Evolutionary conservation across 768 basidiomycete genomes (phyloP), one percentile per base, ranked within the genome.

Genomic region (Russula virescens): DNA sequence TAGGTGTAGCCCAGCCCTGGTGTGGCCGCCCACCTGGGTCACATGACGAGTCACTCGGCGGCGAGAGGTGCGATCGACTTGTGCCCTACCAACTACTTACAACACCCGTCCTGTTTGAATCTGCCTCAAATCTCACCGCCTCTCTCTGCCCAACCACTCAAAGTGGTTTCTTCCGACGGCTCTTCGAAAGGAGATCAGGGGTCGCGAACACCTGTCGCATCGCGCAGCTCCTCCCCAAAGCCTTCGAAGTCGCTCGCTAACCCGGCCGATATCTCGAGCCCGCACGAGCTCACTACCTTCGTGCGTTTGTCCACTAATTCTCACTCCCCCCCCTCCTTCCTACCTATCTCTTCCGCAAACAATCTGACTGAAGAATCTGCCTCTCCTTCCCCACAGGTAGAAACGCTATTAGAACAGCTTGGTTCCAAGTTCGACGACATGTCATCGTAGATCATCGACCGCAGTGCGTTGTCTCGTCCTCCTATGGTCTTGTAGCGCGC

Each of bases 261-360:
- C n/a, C n/a, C n/a, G n/a, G n/a, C n/a, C n/a, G 90, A 94, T 68
- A 92, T 92, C 40, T 92, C 94, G 2, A 93, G 91, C 69, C 94
- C 94, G 1, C 94, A 95, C 72, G 94, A 97, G 73, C 75, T 97
- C 66, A 96, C 94, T 35, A 92, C 92, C 21, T 97, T 94, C 75
- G 94, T 97, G 72, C 74, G 90, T 81, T 58, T 35, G 6, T 18
- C 13, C 34, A 26, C 13, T n/a, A 35, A 35, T 8, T 10, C n/a
- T 4, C 31, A 10, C 45, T 54, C n/a, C n/a, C n/a, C 14, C 26
- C 25, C 53, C 54, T n/a, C n/a, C n/a, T n/a, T n/a, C n/a, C n/a
- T n/a, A n/a, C n/a, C n/a, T n/a, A n/a, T 31, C 35, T 28, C 45
- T 19, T 42, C 55, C 54, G 16, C 38, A 13, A 19, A 35, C n/a